phyloP scores from a whole-genome alignment of 2,329 filamentous ascomycete species.

The Arthrobotrys sphaeroides region DNA sequence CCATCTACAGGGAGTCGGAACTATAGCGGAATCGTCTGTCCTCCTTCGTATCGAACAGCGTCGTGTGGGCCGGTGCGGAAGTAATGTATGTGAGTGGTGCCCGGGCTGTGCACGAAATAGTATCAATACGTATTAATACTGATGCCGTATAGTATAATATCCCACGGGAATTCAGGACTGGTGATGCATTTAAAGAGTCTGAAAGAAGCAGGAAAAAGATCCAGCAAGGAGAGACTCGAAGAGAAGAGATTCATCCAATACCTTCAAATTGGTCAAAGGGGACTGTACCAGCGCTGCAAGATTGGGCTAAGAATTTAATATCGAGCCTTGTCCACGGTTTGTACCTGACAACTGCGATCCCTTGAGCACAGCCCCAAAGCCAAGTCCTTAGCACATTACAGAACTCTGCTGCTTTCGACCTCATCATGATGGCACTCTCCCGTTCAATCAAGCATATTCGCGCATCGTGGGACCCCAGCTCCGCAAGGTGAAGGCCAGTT shows the following conservation, averaged over 20 bases:
- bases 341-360: conserved; percentile 16
- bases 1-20: conserved; percentile 41
- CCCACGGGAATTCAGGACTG: background rate
- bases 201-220: background rate
- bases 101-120: too few relatives aligned
- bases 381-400: conserved; percentile 25
- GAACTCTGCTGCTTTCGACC: conserved; percentile 4
- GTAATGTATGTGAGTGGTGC: too few relatives aligned
- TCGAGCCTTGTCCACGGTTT: background rate
- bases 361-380: conserved; percentile 51
- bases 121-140: too few relatives aligned
- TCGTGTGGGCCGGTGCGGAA: background rate
- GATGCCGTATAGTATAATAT: too few relatives aligned
- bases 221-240: background rate
- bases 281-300: background rate
- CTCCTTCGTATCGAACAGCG: background rate
- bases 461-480: conserved; percentile 13
- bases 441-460: conserved; percentile 12
- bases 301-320: conserved; percentile 17
- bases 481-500: conserved; percentile 16
- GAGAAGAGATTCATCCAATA: background rate
- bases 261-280: background rate
- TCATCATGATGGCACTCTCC: conserved; percentile 35
- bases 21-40: background rate
- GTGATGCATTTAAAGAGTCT: background rate